Evolutionary conservation across 1,139 yeast species (phyloP).

Genomic region (Protomyces inouyei): DNA sequence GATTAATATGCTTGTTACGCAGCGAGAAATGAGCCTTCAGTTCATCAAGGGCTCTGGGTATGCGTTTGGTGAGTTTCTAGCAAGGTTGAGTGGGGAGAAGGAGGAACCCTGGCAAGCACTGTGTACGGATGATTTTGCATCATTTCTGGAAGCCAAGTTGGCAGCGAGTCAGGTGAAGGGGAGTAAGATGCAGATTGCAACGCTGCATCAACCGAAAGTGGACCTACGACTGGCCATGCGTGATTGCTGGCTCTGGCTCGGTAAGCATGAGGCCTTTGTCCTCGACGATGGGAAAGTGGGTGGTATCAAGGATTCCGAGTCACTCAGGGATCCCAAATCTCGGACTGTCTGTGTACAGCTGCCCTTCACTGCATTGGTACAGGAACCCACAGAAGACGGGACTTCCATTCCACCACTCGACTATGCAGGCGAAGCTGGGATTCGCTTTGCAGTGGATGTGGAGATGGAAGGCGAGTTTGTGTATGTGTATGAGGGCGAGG

Average conservation of each 20-base stretch:
- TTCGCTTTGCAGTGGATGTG: conserved; percentile 14
- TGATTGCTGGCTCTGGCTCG: conserved; percentile 17
- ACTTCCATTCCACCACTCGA: neutral
- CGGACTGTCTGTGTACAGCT: conserved; percentile 13
- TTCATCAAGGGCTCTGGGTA: conserved; percentile 17
- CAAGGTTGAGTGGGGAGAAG: conserved; percentile 7
- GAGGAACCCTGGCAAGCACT: neutral
- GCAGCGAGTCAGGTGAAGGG: neutral
- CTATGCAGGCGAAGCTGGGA: conserved; percentile 6
- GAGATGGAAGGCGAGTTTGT: conserved; percentile 4
- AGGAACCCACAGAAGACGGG: neutral
- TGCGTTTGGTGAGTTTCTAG: conserved; percentile 15
- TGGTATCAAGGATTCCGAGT: conserved; percentile 4
- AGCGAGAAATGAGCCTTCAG: neutral
- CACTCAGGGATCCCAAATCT: conserved; percentile 4
- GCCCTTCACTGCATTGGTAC: conserved; percentile 13
- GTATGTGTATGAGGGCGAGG: conserved; percentile 7
- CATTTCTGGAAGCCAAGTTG: neutral
- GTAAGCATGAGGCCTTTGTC: neutral
- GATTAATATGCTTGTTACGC: conserved; percentile 4
- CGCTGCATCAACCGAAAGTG: neutral
- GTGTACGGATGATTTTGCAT: neutral
- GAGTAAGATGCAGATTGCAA: neutral
- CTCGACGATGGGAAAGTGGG: conserved; percentile 9
- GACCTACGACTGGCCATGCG: conserved; percentile 1